Evolutionary conservation across 108 stramenopile genomes (phyloP), one percentile per base, ranked within the genome.

Genomic region (Nitzschia sp.): DNA sequence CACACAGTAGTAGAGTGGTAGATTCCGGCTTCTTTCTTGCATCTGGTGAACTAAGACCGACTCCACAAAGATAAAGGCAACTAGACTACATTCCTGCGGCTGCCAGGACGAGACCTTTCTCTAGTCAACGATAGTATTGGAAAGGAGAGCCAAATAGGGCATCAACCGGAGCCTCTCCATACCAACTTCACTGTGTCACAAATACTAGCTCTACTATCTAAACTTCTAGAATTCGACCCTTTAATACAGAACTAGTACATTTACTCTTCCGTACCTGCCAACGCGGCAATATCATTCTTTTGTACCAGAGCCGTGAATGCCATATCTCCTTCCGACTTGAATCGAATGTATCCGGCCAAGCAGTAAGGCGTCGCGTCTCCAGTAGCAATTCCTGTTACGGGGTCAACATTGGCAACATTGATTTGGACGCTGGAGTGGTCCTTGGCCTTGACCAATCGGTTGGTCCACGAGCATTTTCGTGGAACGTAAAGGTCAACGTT

Each of bases 401-500:
- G 92, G 71, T 98, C 96, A 45, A 98, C 93, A 81, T 96, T 93
- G 66, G 92, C 96, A 54, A 98, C 96, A 90, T 96, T 96, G 71
- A 98, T 91, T 93, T 98, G 96, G 45, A 98, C 90, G 54, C 94
- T 82, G 35, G 91, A 92, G 83, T 96, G 95, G 61, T 98, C 98
- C 83, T 97, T 97, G 67, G 96, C 93, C 57, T 86, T 64, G 70
- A 98, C 77, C 54, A 98, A 73, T 71, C 98, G 85, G 81, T 89
- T 96, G 58, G 98, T 98, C 90, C 91, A 98, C 25, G 95, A 95
- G 91, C 98, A 98, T 77, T 98, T 98, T 77, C 98, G 88, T 64
- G 98, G 98, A 75, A 98, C 90, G 82, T 98, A 98, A 71, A 98
- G 88, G 68, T 98, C 98, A 26, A 98, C 98, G 86, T 93, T 96